Evolutionary conservation across 441 rosid species (phyloP), one percentile per base, ranked within the genome.

Genomic region (Populus trichocarpa): DNA sequence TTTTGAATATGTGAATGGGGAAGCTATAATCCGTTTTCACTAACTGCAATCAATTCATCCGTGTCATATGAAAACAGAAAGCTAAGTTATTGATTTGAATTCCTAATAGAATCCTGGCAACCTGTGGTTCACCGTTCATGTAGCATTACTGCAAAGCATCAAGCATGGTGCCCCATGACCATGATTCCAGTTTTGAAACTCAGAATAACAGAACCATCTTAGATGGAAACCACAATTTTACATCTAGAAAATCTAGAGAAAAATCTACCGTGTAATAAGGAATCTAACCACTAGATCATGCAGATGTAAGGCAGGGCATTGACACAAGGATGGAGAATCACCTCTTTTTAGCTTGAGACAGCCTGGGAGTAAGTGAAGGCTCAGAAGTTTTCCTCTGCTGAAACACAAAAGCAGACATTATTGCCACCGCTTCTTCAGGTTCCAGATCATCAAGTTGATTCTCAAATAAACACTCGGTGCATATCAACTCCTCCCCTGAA

Each of bases 381-480:
- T 89, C 94, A 16, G 98, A 94, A 81, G 97, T 82, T 35, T 96
- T 93, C 87, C 86, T 93, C 85, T 93, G 99, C 86, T 96, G 99
- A 87, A 94, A 96, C 79, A 96, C 99, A 76, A 93, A 93, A 75
- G 99, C 97, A 30, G 99, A 96, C 99, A 96, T 93, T 81, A 96
- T 78, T 77, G 99, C 99, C n/a, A 96, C 98, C 36, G 98, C 98
- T 89, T 94, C 99, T 89, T 96, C 99, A 59, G 99, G 98, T 86
- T 93, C 95, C 82, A 94, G 85, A 67, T 89, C 93, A 85, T 93
- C 96, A 2, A 96, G 88, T 73, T 96, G 98, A 87, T 96, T 96
- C 87, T 96, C 99, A 76, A 96, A 96, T 75, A 96, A 88, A 78
- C 91, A 91, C 80, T 93, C 97, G 8, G 98, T 93, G 86, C 92